Conservation (phyloP, 2,329 filamentous ascomycete species). For the Colletotrichum tropicale region DNA sequence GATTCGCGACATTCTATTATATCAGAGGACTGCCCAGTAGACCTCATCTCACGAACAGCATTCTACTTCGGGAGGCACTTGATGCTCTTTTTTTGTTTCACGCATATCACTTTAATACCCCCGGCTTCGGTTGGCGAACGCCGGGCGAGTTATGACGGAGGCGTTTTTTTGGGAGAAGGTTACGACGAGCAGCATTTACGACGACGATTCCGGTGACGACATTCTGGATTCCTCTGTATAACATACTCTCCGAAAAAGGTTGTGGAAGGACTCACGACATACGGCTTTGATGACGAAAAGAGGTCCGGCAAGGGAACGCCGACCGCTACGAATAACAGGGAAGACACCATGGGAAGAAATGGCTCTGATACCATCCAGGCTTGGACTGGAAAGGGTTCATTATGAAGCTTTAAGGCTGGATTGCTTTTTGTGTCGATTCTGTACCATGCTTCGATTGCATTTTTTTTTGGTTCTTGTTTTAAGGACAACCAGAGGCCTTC, state of each 20-base stretch:
- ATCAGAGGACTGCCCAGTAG: constrained; percentile 25
- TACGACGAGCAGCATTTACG: constrained; percentile 20
- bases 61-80: constrained; percentile 7
- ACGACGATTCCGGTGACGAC: constrained; percentile 20
- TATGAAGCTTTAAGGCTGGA: not conserved
- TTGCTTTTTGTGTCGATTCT: constrained; percentile 2
- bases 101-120: constrained; percentile 10
- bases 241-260: constrained; percentile 16
- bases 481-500: not conserved
- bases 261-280: constrained; percentile 15
- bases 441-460: constrained; percentile 1
- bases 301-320: constrained; percentile 6
- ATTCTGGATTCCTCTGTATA: constrained; percentile 19
- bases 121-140: not conserved
- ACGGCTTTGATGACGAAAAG: constrained; percentile 18
- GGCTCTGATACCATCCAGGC: constrained; percentile 11
- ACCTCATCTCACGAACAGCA: constrained; percentile 5
- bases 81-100: constrained; percentile 6
- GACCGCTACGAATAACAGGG: constrained; percentile 12
- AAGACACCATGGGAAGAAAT: constrained; percentile 1
- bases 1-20: constrained; percentile 64
- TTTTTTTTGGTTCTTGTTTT: not conserved
- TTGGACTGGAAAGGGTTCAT: constrained; percentile 6
- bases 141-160: constrained; percentile 10
- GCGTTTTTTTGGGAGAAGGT: constrained; percentile 8